Percentiles rank a stretch among this genome's conserved stretches.
phyloP scores from a whole-genome alignment of 2,329 filamentous ascomycete species.

The Tolypocladium cylindrosporum region DNA sequence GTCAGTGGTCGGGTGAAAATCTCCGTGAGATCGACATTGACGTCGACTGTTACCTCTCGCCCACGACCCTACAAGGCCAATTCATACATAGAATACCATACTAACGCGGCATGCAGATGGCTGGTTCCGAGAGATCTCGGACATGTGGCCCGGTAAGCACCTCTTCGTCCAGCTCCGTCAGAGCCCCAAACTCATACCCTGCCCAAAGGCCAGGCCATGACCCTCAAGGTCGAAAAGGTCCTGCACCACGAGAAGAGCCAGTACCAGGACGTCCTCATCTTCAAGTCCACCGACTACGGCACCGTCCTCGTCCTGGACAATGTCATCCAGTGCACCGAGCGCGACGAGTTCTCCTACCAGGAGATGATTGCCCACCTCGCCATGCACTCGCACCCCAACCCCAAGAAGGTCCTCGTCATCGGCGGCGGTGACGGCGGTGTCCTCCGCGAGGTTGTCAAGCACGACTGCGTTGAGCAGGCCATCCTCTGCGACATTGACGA shows the following conservation, averaged over 20 bases:
- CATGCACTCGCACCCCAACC: conserved; percentile 97
- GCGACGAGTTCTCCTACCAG: conserved; percentile 98
- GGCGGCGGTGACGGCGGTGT: conserved; percentile 96
- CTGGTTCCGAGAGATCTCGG: conserved; percentile 98
- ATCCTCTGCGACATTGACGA: conserved; percentile 98
- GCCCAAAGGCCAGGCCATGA: conserved; percentile 81
- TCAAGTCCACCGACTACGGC: conserved; percentile 95
- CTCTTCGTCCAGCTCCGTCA: not conserved
- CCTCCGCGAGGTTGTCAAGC: conserved; percentile 97
- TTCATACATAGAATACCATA: not conserved
- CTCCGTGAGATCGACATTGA: not conserved
- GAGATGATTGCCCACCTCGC: conserved; percentile 99
- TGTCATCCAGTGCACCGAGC: conserved; percentile 97
- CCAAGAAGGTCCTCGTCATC: conserved; percentile 97
- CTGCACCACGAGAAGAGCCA: conserved; percentile 98
- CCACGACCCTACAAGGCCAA: not conserved
- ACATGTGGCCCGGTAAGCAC: conserved; percentile 79
- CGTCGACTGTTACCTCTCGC: not conserved
- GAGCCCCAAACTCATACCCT: conserved; percentile 2
- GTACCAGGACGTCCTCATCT: conserved; percentile 98
- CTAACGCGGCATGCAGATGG: conserved; percentile 56
- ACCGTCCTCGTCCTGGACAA: conserved; percentile 96
- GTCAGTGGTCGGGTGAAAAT: not conserved
- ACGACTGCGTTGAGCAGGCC: conserved; percentile 92
- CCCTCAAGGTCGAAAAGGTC: conserved; percentile 92